Evolutionary conservation across 2,329 filamentous ascomycete genomes (phyloP), one percentile per base, ranked within the genome.

Genomic region (Penicillium rolfsii): DNA sequence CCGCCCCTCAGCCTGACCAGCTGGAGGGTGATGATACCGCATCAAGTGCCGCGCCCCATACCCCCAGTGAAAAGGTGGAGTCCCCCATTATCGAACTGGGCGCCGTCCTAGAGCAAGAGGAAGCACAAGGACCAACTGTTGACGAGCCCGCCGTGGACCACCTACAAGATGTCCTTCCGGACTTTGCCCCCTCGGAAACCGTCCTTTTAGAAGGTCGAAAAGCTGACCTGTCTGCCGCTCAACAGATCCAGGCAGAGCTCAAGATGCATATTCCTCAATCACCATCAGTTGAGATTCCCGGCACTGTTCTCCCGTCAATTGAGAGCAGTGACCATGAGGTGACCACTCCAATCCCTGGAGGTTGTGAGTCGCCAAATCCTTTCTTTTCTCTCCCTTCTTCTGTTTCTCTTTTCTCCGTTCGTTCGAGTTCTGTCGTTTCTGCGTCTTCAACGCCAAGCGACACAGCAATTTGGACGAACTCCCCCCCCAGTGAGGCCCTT

Each of bases 231-330:
- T 35, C 16, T 33, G 40, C 16, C 12, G 26, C 52, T 11, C 24
- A 55, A 26, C 52, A 55, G 52, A 49, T 16, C 36, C 55, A 22
- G 14, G 19, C 33, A 38, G 46, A 52, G 14, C 14, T 24, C 14
- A 38, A 43, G 14, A 53, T 36, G 19, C 40, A 61, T 33, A 50
- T 16, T 12, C 38, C 43, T 35, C n/a, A 33, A 12, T 12, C 22
- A 26, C 48, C 50, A 8, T 52, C 61, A 3, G 22, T 58, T 6
- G 61, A 62, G 38, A 48, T 48, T n/a, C 30, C 49, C 4, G 43
- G 22, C n/a, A 52, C 56, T 19, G 52, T 59, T 41, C 50, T 62
- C 19, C 56, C 55, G 14, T 62, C 60, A 2, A 48, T 62, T 38
- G 60, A 62, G 43, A 52, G n/a, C 5, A 36, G 54, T n/a, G 56